Evolutionary conservation across 805 yeast species (phyloP).

Genomic region (Candida cerambycidarum): DNA sequence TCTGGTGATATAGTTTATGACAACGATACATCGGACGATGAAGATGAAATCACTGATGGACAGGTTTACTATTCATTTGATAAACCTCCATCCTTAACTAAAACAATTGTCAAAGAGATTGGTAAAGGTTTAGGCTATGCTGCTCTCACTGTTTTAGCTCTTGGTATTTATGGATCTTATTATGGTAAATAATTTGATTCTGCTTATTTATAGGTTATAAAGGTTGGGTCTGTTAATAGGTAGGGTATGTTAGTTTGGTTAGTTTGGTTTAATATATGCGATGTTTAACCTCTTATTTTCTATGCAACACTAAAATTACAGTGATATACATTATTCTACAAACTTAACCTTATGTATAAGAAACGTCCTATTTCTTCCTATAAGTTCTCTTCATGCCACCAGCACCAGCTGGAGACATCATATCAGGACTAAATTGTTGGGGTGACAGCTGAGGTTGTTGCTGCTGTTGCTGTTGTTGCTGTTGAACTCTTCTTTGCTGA

Average conservation of each 20-base stretch:
- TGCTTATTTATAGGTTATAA: neutral
- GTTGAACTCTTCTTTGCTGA: slow-evolving; percentile 21
- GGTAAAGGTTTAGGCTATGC: slow-evolving; percentile 34
- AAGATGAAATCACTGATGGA: slow-evolving; percentile 3
- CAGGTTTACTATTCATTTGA: slow-evolving; percentile 8
- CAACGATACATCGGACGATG: too few species aligned
- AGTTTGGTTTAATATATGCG: slow-evolving; percentile 1
- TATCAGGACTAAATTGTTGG: slow-evolving; percentile 14
- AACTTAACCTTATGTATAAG: neutral
- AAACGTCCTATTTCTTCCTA: slow-evolving; percentile 5
- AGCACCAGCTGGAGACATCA: slow-evolving; percentile 15
- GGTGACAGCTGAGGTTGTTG: slow-evolving; percentile 12
- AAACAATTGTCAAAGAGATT: slow-evolving; percentile 26
- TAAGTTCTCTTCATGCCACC: slow-evolving; percentile 5
- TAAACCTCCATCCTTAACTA: slow-evolving; percentile 1
- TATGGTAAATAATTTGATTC: neutral
- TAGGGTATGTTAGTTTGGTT: neutral
- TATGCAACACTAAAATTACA: neutral
- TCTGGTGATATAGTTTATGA: too few species aligned
- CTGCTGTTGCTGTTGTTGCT: slow-evolving; percentile 15
- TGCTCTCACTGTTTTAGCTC: slow-evolving; percentile 30
- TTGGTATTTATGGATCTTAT: slow-evolving; percentile 36
- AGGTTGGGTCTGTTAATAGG: slow-evolving; percentile 1
- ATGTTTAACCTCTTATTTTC: too few species aligned
- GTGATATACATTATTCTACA: slow-evolving; percentile 6